A percentile compares a stretch with the other conserved stretches of the same genome.
Conservation (phyloP, 2,329 filamentous ascomycete genomes). For the Microcera coccophila region DNA sequence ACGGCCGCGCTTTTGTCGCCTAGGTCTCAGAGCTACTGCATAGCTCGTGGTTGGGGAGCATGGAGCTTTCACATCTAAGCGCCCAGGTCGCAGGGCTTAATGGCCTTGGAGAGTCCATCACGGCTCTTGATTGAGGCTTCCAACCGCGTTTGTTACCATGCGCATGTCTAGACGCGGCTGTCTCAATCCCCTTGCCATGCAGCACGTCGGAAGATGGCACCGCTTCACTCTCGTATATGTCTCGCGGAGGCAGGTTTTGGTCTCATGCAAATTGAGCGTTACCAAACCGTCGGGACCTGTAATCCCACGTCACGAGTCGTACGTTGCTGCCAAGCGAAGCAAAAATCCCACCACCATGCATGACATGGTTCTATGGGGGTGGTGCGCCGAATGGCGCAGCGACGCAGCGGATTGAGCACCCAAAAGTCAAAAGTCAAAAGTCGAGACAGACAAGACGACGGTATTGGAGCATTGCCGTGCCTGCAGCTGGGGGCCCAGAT, state of each 20-base stretch:
- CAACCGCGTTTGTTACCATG: constrained; percentile 20
- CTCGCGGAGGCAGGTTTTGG: constrained; percentile 14
- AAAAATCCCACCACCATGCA: constrained; percentile 7
- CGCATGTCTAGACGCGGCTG: constrained; percentile 19
- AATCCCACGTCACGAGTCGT: constrained; percentile 8
- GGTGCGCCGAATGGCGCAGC: constrained; percentile 8
- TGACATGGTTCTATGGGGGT: constrained; percentile 4
- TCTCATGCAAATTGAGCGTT: constrained; percentile 29
- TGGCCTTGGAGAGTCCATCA: constrained; percentile 3
- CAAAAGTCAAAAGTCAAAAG: not conserved
- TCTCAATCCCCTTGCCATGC: not conserved
- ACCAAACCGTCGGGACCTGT: constrained; percentile 28
- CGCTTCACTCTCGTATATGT: constrained; percentile 16
- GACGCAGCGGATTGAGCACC: constrained; percentile 5
- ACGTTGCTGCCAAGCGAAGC: constrained; percentile 16
- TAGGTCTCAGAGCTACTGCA: not conserved
- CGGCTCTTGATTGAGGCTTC: constrained; percentile 5
- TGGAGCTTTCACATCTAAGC: constrained; percentile 25
- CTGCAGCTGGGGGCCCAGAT: constrained; percentile 13
- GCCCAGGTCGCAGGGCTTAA: constrained; percentile 18
- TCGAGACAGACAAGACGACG: constrained; percentile 4
- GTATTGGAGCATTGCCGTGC: constrained; percentile 16
- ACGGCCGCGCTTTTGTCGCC: not conserved
- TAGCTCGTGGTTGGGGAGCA: not conserved
- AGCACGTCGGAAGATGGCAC: not conserved